phyloP scores from a whole-genome alignment of 129 eudicot genomes.

The Flaveria linearis region DNA sequence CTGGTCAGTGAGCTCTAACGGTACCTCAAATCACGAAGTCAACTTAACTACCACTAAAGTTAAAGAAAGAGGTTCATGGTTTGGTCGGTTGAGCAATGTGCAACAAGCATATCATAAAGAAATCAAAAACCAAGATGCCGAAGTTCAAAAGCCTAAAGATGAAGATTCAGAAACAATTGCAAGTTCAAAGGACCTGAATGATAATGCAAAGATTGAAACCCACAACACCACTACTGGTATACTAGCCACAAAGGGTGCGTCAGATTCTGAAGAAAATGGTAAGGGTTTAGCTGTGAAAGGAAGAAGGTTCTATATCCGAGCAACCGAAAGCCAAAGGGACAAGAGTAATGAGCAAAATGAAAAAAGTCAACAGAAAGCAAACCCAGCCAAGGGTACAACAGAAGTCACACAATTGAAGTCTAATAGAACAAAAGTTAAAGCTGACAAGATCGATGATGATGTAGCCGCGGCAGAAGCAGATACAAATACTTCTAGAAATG shows the following conservation, averaged over 20 bases:
- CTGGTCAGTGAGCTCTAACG: constrained; percentile 42
- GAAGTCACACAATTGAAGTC: background rate
- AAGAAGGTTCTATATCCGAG: constrained; percentile 28
- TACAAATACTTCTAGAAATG: constrained; percentile 3
- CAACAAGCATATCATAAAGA: constrained; percentile 13
- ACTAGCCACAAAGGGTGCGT: background rate
- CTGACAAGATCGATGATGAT: constrained; percentile 15
- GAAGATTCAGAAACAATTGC: constrained; percentile 19
- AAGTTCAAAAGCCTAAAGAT: constrained; percentile 19
- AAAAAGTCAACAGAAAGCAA: constrained; percentile 20
- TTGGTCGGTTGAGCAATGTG: constrained; percentile 9
- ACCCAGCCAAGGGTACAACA: constrained; percentile 6
- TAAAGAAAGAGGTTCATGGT: background rate
- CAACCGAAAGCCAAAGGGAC: constrained; percentile 26
- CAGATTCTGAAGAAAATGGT: constrained; percentile 18
- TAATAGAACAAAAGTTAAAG: background rate
- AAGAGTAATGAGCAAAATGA: constrained; percentile 8
- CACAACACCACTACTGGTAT: constrained; percentile 8
- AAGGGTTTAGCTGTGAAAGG: constrained; percentile 22
- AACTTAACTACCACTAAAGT: constrained; percentile 19
- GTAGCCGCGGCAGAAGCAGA: constrained; percentile 9
- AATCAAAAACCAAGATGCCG: background rate
- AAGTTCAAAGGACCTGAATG: constrained; percentile 6
- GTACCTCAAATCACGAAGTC: constrained; percentile 29
- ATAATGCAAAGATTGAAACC: constrained; percentile 8